phyloP scores from a whole-genome alignment of 2,329 filamentous ascomycete genomes.

The Penicillium sp. region DNA sequence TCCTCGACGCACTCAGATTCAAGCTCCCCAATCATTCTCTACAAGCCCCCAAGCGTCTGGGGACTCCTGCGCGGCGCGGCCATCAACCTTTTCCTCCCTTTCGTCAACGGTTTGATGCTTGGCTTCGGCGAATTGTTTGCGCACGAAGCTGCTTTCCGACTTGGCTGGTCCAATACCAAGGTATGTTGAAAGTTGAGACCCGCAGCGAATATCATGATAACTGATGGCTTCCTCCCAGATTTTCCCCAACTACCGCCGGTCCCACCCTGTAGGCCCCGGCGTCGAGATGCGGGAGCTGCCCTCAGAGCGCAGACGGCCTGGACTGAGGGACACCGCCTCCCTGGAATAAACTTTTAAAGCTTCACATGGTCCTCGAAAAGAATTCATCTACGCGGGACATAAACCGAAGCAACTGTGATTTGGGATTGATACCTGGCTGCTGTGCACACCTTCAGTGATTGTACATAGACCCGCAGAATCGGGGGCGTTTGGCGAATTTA shows the following conservation, averaged over 20 bases:
- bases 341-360: constrained; percentile 56
- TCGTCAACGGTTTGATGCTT: constrained; percentile 97
- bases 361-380: constrained; percentile 8
- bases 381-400: constrained; percentile 19
- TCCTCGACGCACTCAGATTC: constrained; percentile 37
- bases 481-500: constrained; percentile 35
- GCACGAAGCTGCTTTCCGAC: constrained; percentile 87
- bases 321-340: constrained; percentile 66
- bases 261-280: constrained; percentile 73
- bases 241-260: constrained; percentile 62
- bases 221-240: constrained; percentile 43
- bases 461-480: constrained; percentile 37
- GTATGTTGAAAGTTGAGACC: constrained; percentile 52
- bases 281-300: constrained; percentile 75
- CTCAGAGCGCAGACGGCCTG: constrained; percentile 54
- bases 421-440: constrained; percentile 18
- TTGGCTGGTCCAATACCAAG: constrained; percentile 94
- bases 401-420: constrained; percentile 22
- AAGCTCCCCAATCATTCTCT: constrained; percentile 58
- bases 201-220: neutral
- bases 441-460: constrained; percentile 17
- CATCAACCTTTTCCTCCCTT: constrained; percentile 93
- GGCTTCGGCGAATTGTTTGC: constrained; percentile 97
- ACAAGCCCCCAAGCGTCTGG: constrained; percentile 86
- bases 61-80: constrained; percentile 81